phyloP scores from a whole-genome alignment of 768 basidiomycete genomes.

The Boletus fagicola region DNA sequence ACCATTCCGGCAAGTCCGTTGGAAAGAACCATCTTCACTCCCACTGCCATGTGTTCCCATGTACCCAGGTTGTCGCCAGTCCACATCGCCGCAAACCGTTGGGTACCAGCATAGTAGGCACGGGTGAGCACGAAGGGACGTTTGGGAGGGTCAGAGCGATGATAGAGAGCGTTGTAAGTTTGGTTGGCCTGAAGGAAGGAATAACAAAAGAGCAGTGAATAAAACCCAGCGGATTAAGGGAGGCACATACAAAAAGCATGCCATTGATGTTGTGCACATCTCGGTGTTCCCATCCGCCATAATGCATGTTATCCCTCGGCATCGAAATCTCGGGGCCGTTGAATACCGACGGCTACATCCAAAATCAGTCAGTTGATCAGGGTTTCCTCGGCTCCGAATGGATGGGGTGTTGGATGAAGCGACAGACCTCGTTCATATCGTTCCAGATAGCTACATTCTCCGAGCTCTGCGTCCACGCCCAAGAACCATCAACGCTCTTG shows the following conservation, averaged over 20 bases:
- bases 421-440: slow-evolving; percentile 94
- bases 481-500: slow-evolving; percentile 49
- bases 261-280: slow-evolving; percentile 98
- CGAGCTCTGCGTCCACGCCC: slow-evolving; percentile 79
- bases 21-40: slow-evolving; percentile 89
- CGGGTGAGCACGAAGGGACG: slow-evolving; percentile 96
- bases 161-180: slow-evolving; percentile 76
- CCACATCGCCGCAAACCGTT: slow-evolving; percentile 97
- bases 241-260: slow-evolving; percentile 75
- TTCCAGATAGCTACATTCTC: slow-evolving; percentile 93
- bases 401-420: background rate
- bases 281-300: slow-evolving; percentile 97
- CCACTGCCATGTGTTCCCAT: slow-evolving; percentile 96
- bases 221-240: background rate
- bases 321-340: slow-evolving; percentile 95
- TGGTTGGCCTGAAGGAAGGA: slow-evolving; percentile 61
- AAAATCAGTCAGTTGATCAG: background rate
- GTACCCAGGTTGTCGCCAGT: slow-evolving; percentile 97
- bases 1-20: slow-evolving; percentile 88
- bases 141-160: slow-evolving; percentile 69
- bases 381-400: background rate
- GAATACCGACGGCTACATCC: slow-evolving; percentile 88
- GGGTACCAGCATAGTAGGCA: slow-evolving; percentile 93
- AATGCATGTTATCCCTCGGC: slow-evolving; percentile 74
- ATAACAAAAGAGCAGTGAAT: background rate